Percentiles rank a stretch among this genome's conserved stretches.
phyloP scores from a whole-genome alignment of 176 grass and related monocot genomes.

The Elaeis guineensis region DNA sequence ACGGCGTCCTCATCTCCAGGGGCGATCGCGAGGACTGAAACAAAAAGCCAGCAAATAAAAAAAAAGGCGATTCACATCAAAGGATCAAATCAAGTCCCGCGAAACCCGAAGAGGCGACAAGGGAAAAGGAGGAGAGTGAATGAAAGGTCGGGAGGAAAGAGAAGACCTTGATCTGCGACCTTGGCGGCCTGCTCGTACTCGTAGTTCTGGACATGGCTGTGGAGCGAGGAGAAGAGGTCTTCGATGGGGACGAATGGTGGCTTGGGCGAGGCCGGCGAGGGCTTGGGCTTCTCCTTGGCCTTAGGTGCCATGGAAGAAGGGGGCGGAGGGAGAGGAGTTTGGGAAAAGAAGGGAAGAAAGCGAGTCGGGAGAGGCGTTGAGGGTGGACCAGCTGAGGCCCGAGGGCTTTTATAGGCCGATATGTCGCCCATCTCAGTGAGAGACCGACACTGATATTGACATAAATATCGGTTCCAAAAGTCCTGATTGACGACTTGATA shows the following conservation, averaged over 20 bases:
- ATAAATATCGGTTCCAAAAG: too few relatives aligned
- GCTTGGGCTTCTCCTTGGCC: slow-evolving; percentile 40
- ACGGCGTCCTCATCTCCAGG: slow-evolving; percentile 85
- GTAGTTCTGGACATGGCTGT: slow-evolving; percentile 47
- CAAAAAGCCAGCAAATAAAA: neutral
- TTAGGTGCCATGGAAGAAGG: slow-evolving; percentile 53
- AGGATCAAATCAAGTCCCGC: neutral
- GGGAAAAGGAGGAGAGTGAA: slow-evolving; percentile 1
- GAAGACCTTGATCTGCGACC: slow-evolving; percentile 82
- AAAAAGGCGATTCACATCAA: neutral
- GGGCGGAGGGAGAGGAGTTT: neutral
- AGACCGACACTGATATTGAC: too few relatives aligned
- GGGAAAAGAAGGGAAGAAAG: neutral
- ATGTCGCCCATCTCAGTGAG: too few relatives aligned
- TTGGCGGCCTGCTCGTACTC: slow-evolving; percentile 47
- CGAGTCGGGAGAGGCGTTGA: neutral
- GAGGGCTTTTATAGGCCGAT: too few relatives aligned
- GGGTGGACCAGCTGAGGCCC: too few relatives aligned
- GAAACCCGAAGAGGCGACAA: slow-evolving; percentile 5
- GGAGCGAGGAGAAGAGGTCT: slow-evolving; percentile 65
- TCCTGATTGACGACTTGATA: too few relatives aligned
- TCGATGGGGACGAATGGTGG: slow-evolving; percentile 40
- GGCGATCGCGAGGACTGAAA: slow-evolving; percentile 53
- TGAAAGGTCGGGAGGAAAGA: neutral
- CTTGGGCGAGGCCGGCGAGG: slow-evolving; percentile 19